Evolutionary conservation across 768 basidiomycete species (phyloP).

Genomic region (Tricholoma bakamatsutake): DNA sequence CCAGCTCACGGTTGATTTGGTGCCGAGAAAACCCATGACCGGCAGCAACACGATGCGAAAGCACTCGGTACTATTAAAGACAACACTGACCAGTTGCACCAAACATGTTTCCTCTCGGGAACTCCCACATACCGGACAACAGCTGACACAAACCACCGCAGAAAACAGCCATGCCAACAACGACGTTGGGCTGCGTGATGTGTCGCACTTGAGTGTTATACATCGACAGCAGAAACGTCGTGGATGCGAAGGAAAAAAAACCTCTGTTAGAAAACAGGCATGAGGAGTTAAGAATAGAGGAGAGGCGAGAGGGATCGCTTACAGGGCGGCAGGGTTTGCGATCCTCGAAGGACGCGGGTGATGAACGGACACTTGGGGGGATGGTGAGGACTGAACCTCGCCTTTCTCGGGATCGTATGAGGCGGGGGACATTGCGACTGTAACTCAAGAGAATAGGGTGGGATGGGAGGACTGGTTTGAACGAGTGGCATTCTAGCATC

Average conservation of each 20-base stretch:
- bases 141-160: slow-evolving; percentile 83
- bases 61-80: background rate
- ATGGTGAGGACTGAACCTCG: slow-evolving; percentile 19
- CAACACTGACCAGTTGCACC: slow-evolving; percentile 61
- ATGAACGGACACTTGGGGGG: slow-evolving; percentile 20
- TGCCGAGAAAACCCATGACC: too few relatives aligned
- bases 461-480: too few relatives aligned
- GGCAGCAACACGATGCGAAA: too few relatives aligned
- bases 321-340: slow-evolving; percentile 61
- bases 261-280: slow-evolving; percentile 43
- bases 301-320: slow-evolving; percentile 11
- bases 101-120: too few relatives aligned
- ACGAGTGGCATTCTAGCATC: too few relatives aligned
- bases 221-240: slow-evolving; percentile 73
- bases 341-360: too few relatives aligned
- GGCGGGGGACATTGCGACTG: slow-evolving; percentile 5
- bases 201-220: slow-evolving; percentile 59
- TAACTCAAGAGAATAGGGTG: too few relatives aligned
- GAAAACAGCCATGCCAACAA: slow-evolving; percentile 84
- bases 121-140: slow-evolving; percentile 90
- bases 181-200: slow-evolving; percentile 55
- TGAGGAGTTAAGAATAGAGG: background rate
- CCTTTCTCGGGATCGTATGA: slow-evolving; percentile 33
- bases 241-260: slow-evolving; percentile 78
- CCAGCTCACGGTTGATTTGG: too few relatives aligned